Evolutionary conservation across 1,139 yeast genomes (phyloP).

Genomic region (Entelexis sorbosivorans): DNA sequence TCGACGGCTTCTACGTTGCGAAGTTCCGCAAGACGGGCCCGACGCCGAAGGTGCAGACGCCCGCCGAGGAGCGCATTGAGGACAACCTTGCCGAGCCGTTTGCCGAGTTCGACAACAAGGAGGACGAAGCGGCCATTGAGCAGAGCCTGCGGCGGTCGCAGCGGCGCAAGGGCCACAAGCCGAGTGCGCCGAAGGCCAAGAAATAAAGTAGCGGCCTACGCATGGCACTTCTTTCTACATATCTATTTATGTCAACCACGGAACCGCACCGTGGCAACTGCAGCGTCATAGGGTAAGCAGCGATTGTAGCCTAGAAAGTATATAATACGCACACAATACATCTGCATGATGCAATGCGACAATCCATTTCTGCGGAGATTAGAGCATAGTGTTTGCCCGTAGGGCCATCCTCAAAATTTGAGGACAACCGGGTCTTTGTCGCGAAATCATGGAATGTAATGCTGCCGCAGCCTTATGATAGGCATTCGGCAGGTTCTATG

Average conservation of each 20-base stretch:
- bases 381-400: too few species aligned
- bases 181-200: background rate
- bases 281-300: too few species aligned
- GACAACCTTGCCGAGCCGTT: conserved; percentile 79
- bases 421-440: too few species aligned
- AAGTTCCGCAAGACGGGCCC: conserved; percentile 86
- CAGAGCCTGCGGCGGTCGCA: conserved; percentile 60
- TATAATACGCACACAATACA: background rate
- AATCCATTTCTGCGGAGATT: too few species aligned
- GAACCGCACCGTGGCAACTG: too few species aligned
- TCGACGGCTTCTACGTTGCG: conserved; percentile 96
- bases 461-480: too few species aligned
- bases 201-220: background rate
- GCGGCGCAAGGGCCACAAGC: conserved; percentile 69
- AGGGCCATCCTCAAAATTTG: too few species aligned
- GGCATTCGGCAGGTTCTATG: too few species aligned
- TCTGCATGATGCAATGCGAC: too few species aligned
- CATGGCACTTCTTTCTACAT: background rate
- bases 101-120: conserved; percentile 66
- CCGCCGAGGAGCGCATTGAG: conserved; percentile 54
- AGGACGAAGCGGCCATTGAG: conserved; percentile 64
- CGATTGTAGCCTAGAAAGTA: too few species aligned
- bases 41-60: conserved; percentile 84
- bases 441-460: too few species aligned
- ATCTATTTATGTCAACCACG: background rate